Base-by-base conservation (phyloP, 768 basidiomycete genomes). In the Macrocybe gigantea region DNA sequence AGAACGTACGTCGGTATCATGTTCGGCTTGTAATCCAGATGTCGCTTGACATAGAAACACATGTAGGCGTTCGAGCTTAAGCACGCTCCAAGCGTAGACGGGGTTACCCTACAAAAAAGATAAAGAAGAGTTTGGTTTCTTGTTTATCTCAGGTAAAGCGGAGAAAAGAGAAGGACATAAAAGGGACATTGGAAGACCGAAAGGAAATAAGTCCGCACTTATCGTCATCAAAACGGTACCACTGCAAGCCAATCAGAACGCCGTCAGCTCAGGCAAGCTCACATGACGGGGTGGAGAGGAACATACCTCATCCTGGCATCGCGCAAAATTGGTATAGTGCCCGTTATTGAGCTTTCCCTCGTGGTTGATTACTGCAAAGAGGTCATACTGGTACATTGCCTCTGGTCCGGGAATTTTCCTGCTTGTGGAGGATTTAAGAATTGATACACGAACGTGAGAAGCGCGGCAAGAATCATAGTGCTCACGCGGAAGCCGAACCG, bases 141-240 rank as follows among this genome's bases (percentile, higher is more conserved):
- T 12, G 37, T 38, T 14, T 2, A 38, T 12, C 37, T 11, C 11
- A 22, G 22, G 41, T 29, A 42, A 3, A 15, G 9, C 30, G 41
- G 46, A 38, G 37, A 32, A 32, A 49, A 31, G 12, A 44, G 22
- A 14, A 33, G 36, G 32, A 44, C 10, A 5, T 13, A 37, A 32
- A 10, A 50, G 30, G 41, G 49, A 32, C 12, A 37, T 32, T 47
- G 48, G 42, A 22, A 39, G 14, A 31, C 33, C 44, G 33, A 36
- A 36, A 47, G 31, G 32, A 45, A 45, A 34, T 41, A 14, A 35
- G 31, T 9, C 62, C 80, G 62, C 57, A 90, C 88, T 90, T 95
- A 57, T 94, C 93, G 60, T 96, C 93, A 62, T 96, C 93, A 64
- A 92, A 93, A 15, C 84, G 84, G 67, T 88, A 95, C 92, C 92